A percentile compares a stretch with the other conserved stretches of the same genome.
phyloP scores from a whole-genome alignment of 164 flowering plant species.

The Liriodendron chinense region DNA sequence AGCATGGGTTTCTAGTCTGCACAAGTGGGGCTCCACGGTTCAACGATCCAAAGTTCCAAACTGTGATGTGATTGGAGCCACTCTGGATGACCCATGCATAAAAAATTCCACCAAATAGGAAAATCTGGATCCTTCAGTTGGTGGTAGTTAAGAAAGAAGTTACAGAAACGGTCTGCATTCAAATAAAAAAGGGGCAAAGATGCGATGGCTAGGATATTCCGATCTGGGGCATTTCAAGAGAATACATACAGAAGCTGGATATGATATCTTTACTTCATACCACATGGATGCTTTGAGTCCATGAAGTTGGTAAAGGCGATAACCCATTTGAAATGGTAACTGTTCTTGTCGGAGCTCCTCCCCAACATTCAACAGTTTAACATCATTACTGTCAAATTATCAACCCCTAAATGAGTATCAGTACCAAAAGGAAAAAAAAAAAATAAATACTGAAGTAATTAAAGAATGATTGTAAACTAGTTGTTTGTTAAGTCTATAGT shows the following conservation, averaged over 20 bases:
- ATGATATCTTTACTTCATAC: constrained; percentile 99
- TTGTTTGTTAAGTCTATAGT: no score
- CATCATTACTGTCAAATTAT: constrained; percentile 29
- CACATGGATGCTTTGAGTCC: constrained; percentile 67
- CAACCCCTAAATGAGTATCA: neutral
- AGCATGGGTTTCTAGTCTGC: neutral
- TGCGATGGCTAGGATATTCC: neutral
- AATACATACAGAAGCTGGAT: constrained; percentile 96
- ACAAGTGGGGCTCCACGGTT: neutral
- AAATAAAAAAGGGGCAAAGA: neutral
- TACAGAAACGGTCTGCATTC: neutral
- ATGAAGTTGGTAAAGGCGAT: constrained; percentile 52
- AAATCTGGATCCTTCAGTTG: neutral
- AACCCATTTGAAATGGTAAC: constrained; percentile 64
- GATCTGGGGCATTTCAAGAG: neutral
- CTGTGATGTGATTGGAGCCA: neutral
- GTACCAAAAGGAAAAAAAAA: neutral
- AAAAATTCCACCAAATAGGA: constrained; percentile 1
- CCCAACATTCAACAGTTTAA: constrained; percentile 57
- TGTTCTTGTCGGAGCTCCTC: constrained; percentile 62
- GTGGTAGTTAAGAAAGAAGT: neutral
- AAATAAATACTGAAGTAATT: neutral
- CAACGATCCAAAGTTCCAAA: neutral
- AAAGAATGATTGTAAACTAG: no score
- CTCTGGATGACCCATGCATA: neutral